These are phyloP conservation scores for Phialocephala subalpina DNA, from an alignment of 2,329 filamentous ascomycete species.

Conservation along the genomic window DNA sequence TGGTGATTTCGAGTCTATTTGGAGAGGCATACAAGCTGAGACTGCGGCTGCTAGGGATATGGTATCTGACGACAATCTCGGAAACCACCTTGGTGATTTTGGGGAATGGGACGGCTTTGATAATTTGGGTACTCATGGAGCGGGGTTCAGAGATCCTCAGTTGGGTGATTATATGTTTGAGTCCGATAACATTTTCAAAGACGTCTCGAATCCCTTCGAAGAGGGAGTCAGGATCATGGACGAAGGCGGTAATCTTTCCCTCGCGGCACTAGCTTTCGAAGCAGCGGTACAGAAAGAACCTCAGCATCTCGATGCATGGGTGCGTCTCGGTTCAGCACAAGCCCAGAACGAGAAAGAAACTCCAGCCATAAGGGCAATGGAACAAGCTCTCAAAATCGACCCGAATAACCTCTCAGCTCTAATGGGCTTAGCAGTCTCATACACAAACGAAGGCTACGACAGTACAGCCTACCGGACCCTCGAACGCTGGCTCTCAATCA, in stretches of 20 bases:
- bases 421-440: slow-evolving; percentile 95
- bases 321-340: slow-evolving; percentile 88
- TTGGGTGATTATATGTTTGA: slow-evolving; percentile 95
- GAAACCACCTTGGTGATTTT: slow-evolving; percentile 75
- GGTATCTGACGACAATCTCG: slow-evolving; percentile 64
- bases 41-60: slow-evolving; percentile 74
- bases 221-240: slow-evolving; percentile 94
- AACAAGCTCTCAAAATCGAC: slow-evolving; percentile 89
- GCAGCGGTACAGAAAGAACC: slow-evolving; percentile 92
- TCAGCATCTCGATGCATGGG: slow-evolving; percentile 91
- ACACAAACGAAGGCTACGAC: slow-evolving; percentile 99
- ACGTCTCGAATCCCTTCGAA: slow-evolving; percentile 84
- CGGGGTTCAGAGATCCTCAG: slow-evolving; percentile 74
- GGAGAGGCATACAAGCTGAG: slow-evolving; percentile 83
- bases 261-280: slow-evolving; percentile 94
- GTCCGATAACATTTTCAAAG: slow-evolving; percentile 88
- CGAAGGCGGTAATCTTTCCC: slow-evolving; percentile 90
- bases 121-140: slow-evolving; percentile 69
- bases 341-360: slow-evolving; percentile 99
- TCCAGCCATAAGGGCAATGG: slow-evolving; percentile 91
- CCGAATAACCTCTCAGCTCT: slow-evolving; percentile 86
- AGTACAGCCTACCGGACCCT: slow-evolving; percentile 95
- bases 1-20: slow-evolving; percentile 90
- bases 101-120: slow-evolving; percentile 84
- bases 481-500: slow-evolving; percentile 95